Base-by-base conservation (phyloP, 352 stramenopile species). In the Phytophthora ohioensis region DNA sequence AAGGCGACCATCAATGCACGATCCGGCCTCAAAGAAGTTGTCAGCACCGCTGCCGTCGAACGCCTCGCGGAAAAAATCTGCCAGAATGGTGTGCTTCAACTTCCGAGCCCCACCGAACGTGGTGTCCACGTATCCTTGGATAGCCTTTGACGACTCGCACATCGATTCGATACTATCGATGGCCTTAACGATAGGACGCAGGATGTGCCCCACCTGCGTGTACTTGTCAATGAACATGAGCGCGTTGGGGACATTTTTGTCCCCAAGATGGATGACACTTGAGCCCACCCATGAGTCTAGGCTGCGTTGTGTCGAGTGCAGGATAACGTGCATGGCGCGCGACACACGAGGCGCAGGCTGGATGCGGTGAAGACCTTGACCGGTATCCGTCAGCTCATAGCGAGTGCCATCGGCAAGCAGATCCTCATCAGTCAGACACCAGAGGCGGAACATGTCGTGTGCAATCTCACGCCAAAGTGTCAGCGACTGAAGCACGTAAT, bases 191-290 rank as follows among this genome's bases (percentile, higher is more conserved):
- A 97, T 93, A n/a, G 90, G 90, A 27, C 90, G 85, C 41, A 97
- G 64, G 55, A 96, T 96, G 68, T 95, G 87, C 21, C 88, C 79
- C 11, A 97, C 94, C 68, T 99, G 96, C 38, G 95, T 98, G 82
- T 99, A 99, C 82, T 99, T 99, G 87, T 99, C 97, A 76, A 99
- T 99, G 73, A 99, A 99, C 80, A 98, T 98, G 66, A 99, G 87
- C 53, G 97, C 97, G 64, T 99, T 99, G 12, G 97, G 97, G 34
- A 99, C 97, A 80, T 99, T 99, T 81, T 98, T 97, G 85, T 99
- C 97, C 31, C 97, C 97, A 31, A 99, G 67, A 75, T 99, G 97
- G 64, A 99, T 98, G 13, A 99, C 96, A 69, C 87, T 98, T 8
- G 84, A 97, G 38, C 95, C 96, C 32, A 99, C 87, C 96, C 96